Conservation (phyloP, 345 rosid species). For the Sonneratia caseolaris region DNA sequence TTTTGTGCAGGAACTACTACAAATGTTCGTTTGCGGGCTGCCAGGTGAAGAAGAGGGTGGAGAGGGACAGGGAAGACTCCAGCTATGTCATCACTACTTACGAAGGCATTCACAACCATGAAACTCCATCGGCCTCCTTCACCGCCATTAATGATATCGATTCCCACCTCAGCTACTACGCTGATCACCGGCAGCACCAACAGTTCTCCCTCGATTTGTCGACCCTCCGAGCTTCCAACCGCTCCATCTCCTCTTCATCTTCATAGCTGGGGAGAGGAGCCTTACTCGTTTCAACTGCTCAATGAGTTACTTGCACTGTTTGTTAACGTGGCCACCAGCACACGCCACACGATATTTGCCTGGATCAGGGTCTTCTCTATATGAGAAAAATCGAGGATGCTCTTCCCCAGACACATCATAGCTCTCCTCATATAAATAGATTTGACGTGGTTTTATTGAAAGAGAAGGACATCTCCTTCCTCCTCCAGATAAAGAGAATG, state of each 20-base stretch:
- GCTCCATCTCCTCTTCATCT: not conserved
- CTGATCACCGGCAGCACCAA: not conserved
- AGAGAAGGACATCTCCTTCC: not conserved
- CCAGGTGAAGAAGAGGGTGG: slow-evolving; percentile 75
- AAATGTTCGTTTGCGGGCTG: slow-evolving; percentile 66
- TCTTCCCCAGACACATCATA: too few relatives aligned
- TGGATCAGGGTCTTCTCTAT: not conserved
- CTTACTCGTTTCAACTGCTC: not conserved
- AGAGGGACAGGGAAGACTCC: slow-evolving; percentile 56
- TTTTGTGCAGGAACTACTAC: slow-evolving; percentile 55
- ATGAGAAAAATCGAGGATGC: too few relatives aligned
- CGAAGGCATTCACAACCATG: slow-evolving; percentile 75
- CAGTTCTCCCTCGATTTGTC: not conserved
- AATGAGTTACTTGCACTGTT: not conserved
- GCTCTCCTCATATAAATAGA: not conserved
- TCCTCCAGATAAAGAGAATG: too few relatives aligned
- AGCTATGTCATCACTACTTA: slow-evolving; percentile 70
- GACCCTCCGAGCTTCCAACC: not conserved
- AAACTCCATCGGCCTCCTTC: slow-evolving; percentile 23
- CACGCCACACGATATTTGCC: not conserved
- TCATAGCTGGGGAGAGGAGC: not conserved
- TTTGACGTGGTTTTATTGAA: not conserved
- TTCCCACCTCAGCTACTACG: not conserved
- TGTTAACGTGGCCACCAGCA: not conserved
- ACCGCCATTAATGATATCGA: not conserved